Evolutionary conservation across 1,284 basidiomycete species (phyloP).

Genomic region (Cryptococcus deneoformans): DNA sequence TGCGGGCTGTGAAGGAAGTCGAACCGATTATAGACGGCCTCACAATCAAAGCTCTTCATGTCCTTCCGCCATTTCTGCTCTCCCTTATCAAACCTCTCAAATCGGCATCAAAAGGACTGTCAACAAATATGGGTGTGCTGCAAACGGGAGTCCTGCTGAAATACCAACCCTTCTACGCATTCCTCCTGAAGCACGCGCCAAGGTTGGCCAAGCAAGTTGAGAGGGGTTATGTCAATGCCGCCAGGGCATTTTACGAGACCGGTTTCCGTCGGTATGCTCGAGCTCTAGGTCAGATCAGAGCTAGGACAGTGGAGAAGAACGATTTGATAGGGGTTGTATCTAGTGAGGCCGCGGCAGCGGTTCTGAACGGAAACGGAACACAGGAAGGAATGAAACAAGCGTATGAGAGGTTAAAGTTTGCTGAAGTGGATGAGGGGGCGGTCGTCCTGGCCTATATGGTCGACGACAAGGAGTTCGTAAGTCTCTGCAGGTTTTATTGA

Average conservation of each 20-base stretch:
- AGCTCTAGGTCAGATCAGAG: conserved; percentile 73
- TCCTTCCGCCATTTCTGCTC: conserved; percentile 84
- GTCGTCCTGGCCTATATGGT: conserved; percentile 80
- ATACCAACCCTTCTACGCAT: conserved; percentile 77
- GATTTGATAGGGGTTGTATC: conserved; percentile 41
- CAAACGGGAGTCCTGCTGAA: conserved; percentile 86
- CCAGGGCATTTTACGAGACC: conserved; percentile 93
- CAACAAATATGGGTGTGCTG: conserved; percentile 88
- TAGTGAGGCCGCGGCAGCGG: conserved; percentile 23
- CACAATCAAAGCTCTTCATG: conserved; percentile 78
- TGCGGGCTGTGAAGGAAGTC: conserved; percentile 80
- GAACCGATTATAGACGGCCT: conserved; percentile 79
- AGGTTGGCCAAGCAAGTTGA: conserved; percentile 85
- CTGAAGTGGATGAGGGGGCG: conserved; percentile 60
- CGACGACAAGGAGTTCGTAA: conserved; percentile 76
- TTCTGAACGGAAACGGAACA: conserved; percentile 18
- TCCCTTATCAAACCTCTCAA: conserved; percentile 78
- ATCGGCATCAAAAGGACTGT: conserved; percentile 60
- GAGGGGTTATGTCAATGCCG: conserved; percentile 77
- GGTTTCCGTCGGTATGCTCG: conserved; percentile 86
- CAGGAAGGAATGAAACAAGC: conserved; percentile 50
- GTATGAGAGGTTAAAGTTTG: conserved; percentile 60
- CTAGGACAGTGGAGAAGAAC: conserved; percentile 48
- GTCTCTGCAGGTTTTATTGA: conserved; percentile 25
- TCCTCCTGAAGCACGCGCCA: conserved; percentile 78